Evolutionary conservation across 108 stramenopile species (phyloP).

Genomic region (Thalassiosira profunda): DNA sequence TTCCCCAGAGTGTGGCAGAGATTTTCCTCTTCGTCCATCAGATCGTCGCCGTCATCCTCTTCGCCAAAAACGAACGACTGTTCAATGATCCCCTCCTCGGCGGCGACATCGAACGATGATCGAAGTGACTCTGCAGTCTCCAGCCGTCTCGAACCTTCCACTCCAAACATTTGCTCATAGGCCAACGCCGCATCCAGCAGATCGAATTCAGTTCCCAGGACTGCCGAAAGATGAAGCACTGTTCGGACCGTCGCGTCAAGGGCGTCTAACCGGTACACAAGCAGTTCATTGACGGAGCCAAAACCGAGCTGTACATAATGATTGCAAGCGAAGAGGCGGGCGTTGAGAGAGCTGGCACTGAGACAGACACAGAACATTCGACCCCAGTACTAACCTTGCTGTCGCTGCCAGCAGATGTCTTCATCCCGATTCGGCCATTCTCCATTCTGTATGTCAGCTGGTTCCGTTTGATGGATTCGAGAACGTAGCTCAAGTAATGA

Average conservation of each 20-base stretch:
- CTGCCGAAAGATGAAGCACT: conserved; percentile 59
- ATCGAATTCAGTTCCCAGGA: conserved; percentile 62
- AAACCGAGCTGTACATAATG: conserved; percentile 11
- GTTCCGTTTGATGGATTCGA: conserved; percentile 62
- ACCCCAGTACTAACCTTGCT: conserved; percentile 19
- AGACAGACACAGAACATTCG: not conserved
- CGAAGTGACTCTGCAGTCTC: conserved; percentile 28
- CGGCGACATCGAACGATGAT: conserved; percentile 53
- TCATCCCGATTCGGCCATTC: conserved; percentile 41
- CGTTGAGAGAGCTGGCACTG: no score
- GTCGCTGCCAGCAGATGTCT: conserved; percentile 5
- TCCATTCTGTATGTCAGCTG: conserved; percentile 37
- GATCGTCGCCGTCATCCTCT: conserved; percentile 25
- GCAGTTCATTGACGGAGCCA: conserved; percentile 51
- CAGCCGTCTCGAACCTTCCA: conserved; percentile 21
- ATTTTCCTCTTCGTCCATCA: conserved; percentile 32
- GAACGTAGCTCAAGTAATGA: conserved; percentile 62
- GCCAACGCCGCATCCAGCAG: conserved; percentile 54
- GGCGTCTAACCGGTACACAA: conserved; percentile 66
- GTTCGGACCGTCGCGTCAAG: conserved; percentile 55
- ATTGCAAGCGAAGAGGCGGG: not conserved
- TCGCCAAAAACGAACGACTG: conserved; percentile 11
- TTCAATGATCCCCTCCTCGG: conserved; percentile 68
- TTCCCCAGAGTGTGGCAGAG: conserved; percentile 15
- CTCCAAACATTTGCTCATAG: conserved; percentile 41